phyloP scores from a whole-genome alignment of 192 early-diverging fungal genomes.

The Pilaira anomala region DNA sequence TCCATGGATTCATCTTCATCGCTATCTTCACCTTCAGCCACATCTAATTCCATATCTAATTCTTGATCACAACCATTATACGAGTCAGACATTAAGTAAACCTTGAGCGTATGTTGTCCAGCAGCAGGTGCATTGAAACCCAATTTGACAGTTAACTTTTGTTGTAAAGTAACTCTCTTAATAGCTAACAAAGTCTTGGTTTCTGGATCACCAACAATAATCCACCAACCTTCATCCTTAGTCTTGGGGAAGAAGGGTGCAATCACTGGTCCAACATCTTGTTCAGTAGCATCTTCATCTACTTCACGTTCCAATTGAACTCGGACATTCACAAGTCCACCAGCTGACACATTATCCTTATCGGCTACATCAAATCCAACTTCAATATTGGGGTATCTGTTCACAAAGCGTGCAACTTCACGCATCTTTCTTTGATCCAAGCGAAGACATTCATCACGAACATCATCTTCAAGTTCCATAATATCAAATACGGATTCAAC shows the following conservation, averaged over 20 bases:
- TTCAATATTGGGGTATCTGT: conserved; percentile 93
- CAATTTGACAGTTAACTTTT: conserved; percentile 52
- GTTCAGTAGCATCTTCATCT: conserved; percentile 49
- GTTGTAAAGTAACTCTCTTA: conserved; percentile 79
- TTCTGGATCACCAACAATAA: conserved; percentile 82
- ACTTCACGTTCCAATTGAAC: conserved; percentile 85
- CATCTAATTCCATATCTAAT: conserved; percentile 66
- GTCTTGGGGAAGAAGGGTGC: conserved; percentile 90
- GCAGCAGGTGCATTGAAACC: conserved; percentile 76
- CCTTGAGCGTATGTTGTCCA: conserved; percentile 61
- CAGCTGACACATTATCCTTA: conserved; percentile 57
- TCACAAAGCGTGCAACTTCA: conserved; percentile 83
- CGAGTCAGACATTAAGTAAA: conserved; percentile 93
- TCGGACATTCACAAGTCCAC: conserved; percentile 61
- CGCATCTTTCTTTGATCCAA: conserved; percentile 64
- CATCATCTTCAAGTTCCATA: conserved; percentile 90
- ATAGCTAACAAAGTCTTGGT: conserved; percentile 82
- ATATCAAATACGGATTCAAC: conserved; percentile 91
- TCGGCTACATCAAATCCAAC: conserved; percentile 67
- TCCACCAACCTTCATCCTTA: conserved; percentile 97
- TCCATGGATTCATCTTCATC: conserved; percentile 52
- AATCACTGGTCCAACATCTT: conserved; percentile 73
- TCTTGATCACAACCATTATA: conserved; percentile 97
- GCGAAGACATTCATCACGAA: conserved; percentile 60
- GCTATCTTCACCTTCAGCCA: conserved; percentile 52